Evolutionary conservation across 1,139 yeast species (phyloP).

Genomic region (Candida glucosophila): DNA sequence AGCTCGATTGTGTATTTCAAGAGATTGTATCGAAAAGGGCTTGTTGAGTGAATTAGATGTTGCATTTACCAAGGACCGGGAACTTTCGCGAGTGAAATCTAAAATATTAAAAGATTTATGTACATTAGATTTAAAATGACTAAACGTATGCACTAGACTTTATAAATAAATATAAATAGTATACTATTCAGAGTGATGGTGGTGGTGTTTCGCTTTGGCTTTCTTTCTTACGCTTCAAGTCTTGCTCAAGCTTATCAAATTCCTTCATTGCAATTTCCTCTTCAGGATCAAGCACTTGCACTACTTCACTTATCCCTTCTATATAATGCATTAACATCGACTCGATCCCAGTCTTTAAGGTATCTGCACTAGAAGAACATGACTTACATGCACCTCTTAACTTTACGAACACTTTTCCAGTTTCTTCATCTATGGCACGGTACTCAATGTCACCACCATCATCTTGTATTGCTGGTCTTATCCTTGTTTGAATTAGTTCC

Average conservation of each 20-base stretch:
- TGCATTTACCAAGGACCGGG: conserved; percentile 14
- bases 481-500: conserved; percentile 52
- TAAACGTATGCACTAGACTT: conserved; percentile 1
- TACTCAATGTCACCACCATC: conserved; percentile 80
- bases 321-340: conserved; percentile 78
- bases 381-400: conserved; percentile 79
- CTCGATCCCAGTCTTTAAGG: conserved; percentile 75
- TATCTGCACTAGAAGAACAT: conserved; percentile 69
- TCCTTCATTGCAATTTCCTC: conserved; percentile 52
- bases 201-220: conserved; percentile 12
- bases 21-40: conserved; percentile 32
- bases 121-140: conserved; percentile 2
- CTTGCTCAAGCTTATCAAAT: conserved; percentile 58
- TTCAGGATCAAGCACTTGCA: conserved; percentile 49
- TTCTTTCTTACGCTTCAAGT: conserved; percentile 14
- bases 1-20: conserved; percentile 25
- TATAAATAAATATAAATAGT: conserved; percentile 2
- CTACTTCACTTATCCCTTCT: conserved; percentile 72
- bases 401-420: conserved; percentile 65
- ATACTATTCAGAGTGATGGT: conserved; percentile 19
- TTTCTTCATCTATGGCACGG: conserved; percentile 57
- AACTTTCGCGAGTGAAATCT: conserved; percentile 4
- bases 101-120: conserved; percentile 4
- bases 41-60: conserved; percentile 24
- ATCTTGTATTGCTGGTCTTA: conserved; percentile 62